Conservation (phyloP, 441 rosid species). For the Pelargonium citronellum region DNA sequence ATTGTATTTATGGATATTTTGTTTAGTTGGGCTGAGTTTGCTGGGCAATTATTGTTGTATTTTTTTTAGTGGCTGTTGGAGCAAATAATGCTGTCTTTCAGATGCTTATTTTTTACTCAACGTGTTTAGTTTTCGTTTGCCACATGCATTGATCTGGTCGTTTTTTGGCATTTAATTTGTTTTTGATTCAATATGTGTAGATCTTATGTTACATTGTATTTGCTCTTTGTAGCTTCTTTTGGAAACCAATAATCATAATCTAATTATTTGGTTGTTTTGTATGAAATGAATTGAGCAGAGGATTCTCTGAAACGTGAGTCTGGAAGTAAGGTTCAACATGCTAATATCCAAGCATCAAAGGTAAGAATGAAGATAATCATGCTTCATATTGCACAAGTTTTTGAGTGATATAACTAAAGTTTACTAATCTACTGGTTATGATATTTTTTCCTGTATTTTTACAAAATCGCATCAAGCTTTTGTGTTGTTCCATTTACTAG, state of each 20-base stretch:
- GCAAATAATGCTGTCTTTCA: not conserved
- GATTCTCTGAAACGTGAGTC: conserved; percentile 29
- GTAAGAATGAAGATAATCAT: not conserved
- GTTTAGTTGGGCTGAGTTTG: not conserved
- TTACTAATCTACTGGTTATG: not conserved
- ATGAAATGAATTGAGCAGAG: conserved; percentile 17
- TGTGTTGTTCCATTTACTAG: not conserved
- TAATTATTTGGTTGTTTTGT: not conserved
- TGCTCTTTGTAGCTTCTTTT: not conserved
- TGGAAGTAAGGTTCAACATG: conserved; percentile 28
- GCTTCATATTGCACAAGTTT: not conserved
- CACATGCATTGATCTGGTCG: not conserved
- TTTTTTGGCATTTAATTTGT: not conserved
- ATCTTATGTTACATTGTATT: not conserved
- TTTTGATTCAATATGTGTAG: not conserved
- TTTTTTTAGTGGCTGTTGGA: not conserved
- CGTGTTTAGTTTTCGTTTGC: not conserved
- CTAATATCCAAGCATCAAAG: conserved; percentile 17
- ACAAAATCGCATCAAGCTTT: not conserved
- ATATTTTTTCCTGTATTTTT: not conserved
- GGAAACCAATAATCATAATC: not conserved
- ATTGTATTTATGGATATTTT: not conserved
- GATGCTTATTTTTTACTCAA: not conserved
- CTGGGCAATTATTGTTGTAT: not conserved
- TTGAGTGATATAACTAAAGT: not conserved